Base-by-base conservation (phyloP, 2,329 filamentous ascomycete species). In the Sordariomycetes sp. region DNA sequence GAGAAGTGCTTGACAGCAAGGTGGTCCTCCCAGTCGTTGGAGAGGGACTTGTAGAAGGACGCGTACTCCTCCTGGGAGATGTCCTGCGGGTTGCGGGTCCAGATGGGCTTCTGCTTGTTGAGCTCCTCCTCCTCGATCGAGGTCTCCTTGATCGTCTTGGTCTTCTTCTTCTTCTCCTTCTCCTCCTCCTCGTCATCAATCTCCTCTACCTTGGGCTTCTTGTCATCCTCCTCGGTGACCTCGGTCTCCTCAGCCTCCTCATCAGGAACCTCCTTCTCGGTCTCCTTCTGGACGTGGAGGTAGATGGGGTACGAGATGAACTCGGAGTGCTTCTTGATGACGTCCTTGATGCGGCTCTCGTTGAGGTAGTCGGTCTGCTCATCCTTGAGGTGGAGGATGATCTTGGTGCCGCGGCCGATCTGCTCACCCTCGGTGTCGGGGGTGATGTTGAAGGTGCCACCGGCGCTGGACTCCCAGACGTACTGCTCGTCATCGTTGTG, bases 291-390 rank as follows among this genome's bases (percentile, higher is more conserved):
- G 72, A 99, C 92, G 81, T 99, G 94, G 67, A 99, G 93, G 85
- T 97, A 99, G 88, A 99, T 99, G 72, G 94, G 94, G 85, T 99
- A 99, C 56, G 94, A 97, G 82, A 99, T 99, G 85, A 99, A 99
- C 82, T 99, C 94, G 73, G 94, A 97, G 89, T 99, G 94, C 90
- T 99, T 99, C 91, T 97, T 97, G 83, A 99, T 92, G 66, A 99
- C 93, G 84, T 99, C 94, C 89, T 99, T 99, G 83, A 99, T 88
- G 85, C 93, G 94, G 83, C 83, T 83, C 88, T 99, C 94, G 78
- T 97, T 95, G 67, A 97, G 83, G 86, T 96, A 99, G 76, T 97
- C 94, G 65, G 81, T 82, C 84, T 99, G 94, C 86, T 99, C 94
- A 69, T 99, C 94, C 89, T 99, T 99, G 72, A 99, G 83, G 83